These are phyloP conservation scores for Sporisorium iseilematis-ciliati DNA, from an alignment of 1,284 basidiomycete genomes.

Conservation along the genomic window DNA sequence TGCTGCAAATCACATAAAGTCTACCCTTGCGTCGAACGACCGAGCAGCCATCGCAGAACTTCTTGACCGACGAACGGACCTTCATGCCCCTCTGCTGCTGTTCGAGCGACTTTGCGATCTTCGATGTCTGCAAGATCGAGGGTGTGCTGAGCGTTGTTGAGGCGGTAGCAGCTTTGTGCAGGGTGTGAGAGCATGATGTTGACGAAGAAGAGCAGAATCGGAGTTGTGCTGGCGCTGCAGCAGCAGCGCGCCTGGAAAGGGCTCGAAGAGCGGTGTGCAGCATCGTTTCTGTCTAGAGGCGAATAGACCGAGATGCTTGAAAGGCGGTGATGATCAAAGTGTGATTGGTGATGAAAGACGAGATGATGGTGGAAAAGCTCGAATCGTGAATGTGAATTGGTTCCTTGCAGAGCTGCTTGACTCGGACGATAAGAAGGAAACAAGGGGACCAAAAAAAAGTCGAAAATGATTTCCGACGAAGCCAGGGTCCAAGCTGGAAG, in stretches of 20 bases:
- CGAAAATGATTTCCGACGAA: too few relatives aligned
- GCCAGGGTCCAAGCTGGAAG: slow-evolving; percentile 6
- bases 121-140: background rate
- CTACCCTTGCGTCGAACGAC: slow-evolving; percentile 80
- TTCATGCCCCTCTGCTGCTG: slow-evolving; percentile 82
- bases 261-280: slow-evolving; percentile 17
- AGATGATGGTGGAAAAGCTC: slow-evolving; percentile 1
- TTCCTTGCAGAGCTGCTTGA: background rate
- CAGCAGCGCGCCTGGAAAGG: slow-evolving; percentile 19
- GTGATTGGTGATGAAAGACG: slow-evolving; percentile 20
- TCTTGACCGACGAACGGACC: slow-evolving; percentile 92
- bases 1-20: slow-evolving; percentile 91
- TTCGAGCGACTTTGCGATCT: slow-evolving; percentile 11
- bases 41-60: slow-evolving; percentile 71
- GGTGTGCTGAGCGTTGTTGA: slow-evolving; percentile 6
- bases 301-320: background rate
- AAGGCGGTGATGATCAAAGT: background rate
- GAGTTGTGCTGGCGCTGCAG: slow-evolving; percentile 13
- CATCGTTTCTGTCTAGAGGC: slow-evolving; percentile 13
- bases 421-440: slow-evolving; percentile 45
- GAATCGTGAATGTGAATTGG: background rate
- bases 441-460: background rate
- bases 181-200: slow-evolving; percentile 15
- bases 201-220: slow-evolving; percentile 40
- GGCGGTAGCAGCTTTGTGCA: slow-evolving; percentile 17